Conservation (phyloP, 1,139 yeast species). For the Meyerozyma elateridarum region DNA sequence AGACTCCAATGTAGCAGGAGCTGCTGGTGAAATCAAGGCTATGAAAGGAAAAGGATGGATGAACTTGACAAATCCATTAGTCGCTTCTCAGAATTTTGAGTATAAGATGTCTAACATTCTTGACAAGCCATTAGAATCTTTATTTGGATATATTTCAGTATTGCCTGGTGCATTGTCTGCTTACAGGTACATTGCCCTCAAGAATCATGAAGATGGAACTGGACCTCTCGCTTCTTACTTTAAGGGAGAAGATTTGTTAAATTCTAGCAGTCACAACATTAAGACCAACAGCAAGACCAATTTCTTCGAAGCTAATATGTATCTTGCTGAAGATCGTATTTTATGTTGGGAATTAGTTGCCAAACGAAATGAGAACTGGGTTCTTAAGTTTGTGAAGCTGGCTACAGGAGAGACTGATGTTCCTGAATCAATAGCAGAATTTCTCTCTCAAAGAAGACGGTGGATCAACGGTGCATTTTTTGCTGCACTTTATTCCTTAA, state of each 20-base stretch:
- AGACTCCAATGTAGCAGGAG: slow-evolving; percentile 96
- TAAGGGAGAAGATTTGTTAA: slow-evolving; percentile 72
- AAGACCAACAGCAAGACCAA: slow-evolving; percentile 46
- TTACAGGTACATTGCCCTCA: slow-evolving; percentile 82
- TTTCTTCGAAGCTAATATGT: slow-evolving; percentile 95
- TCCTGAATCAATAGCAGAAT: slow-evolving; percentile 86
- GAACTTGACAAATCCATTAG: slow-evolving; percentile 81
- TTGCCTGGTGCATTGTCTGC: slow-evolving; percentile 97
- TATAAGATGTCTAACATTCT: slow-evolving; percentile 93
- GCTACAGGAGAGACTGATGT: slow-evolving; percentile 98
- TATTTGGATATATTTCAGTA: slow-evolving; percentile 89
- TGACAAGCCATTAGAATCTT: slow-evolving; percentile 91
- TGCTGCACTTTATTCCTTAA: slow-evolving; percentile 86
- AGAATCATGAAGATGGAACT: slow-evolving; percentile 82
- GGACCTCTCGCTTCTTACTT: slow-evolving; percentile 89
- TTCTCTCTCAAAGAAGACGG: slow-evolving; percentile 91
- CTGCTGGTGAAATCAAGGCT: slow-evolving; percentile 94
- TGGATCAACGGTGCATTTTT: slow-evolving; percentile 98
- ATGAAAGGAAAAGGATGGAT: slow-evolving; percentile 86
- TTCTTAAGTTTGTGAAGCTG: slow-evolving; percentile 83
- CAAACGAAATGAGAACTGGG: slow-evolving; percentile 83
- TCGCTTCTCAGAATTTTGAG: slow-evolving; percentile 95
- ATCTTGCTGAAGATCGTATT: slow-evolving; percentile 94
- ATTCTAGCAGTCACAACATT: slow-evolving; percentile 18
- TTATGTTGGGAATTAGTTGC: slow-evolving; percentile 97